A percentile compares a stretch with the other conserved stretches of the same genome.
phyloP scores from a whole-genome alignment of 2,329 filamentous ascomycete genomes.

The Pezicula radicicola region DNA sequence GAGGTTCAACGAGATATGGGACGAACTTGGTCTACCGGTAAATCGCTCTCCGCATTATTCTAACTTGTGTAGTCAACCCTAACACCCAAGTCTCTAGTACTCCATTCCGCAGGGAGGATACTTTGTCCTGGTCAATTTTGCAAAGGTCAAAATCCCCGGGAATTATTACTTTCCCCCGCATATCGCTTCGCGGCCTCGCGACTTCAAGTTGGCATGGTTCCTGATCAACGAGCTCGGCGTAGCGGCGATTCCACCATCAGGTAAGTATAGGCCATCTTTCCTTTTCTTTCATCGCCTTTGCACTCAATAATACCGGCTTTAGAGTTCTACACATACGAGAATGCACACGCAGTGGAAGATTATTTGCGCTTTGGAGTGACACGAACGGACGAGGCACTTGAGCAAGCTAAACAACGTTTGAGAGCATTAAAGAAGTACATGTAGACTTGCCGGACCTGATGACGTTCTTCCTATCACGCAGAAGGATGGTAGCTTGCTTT shows the following conservation, averaged over 20 bases:
- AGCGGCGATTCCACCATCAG: slow-evolving; percentile 90
- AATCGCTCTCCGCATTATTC: too few species aligned
- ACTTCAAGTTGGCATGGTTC: slow-evolving; percentile 93
- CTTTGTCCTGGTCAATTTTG: slow-evolving; percentile 89
- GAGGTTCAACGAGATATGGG: slow-evolving; percentile 11
- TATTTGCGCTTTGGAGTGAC: slow-evolving; percentile 92
- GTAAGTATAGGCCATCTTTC: too few species aligned
- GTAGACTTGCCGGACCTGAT: too few species aligned
- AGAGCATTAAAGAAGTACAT: slow-evolving; percentile 72
- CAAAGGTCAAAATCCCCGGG: slow-evolving; percentile 73
- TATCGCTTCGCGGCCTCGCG: slow-evolving; percentile 76
- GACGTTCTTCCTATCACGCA: too few species aligned
- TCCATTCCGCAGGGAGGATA: slow-evolving; percentile 70
- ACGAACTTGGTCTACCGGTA: slow-evolving; percentile 15
- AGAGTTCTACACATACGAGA: slow-evolving; percentile 84
- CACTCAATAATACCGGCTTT: too few species aligned
- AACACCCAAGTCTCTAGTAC: too few species aligned
- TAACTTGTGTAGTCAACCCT: too few species aligned
- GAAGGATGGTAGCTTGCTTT: too few species aligned
- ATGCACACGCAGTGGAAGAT: slow-evolving; percentile 79
- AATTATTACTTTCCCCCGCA: slow-evolving; percentile 84
- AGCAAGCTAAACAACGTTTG: slow-evolving; percentile 70
- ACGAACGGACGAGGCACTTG: slow-evolving; percentile 83
- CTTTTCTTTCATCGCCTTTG: too few species aligned
- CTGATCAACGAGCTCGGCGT: slow-evolving; percentile 93